phyloP scores from a whole-genome alignment of 2,329 filamentous ascomycete species.

The Hypoxylon sp. region DNA sequence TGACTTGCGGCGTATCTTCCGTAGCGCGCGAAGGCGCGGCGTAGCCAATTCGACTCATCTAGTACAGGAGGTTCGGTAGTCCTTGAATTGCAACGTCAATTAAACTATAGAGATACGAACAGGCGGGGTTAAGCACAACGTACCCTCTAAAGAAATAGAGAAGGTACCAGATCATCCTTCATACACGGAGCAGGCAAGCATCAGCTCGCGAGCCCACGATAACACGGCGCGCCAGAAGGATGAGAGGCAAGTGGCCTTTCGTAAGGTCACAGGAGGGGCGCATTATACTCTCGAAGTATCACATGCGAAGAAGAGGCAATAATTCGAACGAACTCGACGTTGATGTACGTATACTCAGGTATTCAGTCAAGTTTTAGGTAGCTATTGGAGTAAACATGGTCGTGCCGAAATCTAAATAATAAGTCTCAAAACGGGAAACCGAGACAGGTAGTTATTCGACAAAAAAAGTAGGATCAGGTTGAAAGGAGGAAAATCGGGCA shows the following conservation, averaged over 20 bases:
- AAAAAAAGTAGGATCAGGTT: constrained; percentile 23
- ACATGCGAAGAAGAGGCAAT: constrained; percentile 16
- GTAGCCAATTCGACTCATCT: constrained; percentile 74
- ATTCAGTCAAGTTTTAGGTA: constrained; percentile 28
- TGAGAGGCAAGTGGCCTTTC: constrained; percentile 41
- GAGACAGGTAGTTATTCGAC: constrained; percentile 12
- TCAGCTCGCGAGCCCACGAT: constrained; percentile 38
- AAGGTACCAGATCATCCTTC: constrained; percentile 81
- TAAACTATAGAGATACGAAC: constrained; percentile 18
- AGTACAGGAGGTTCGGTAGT: constrained; percentile 81
- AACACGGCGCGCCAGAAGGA: constrained; percentile 33
- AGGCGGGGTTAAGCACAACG: constrained; percentile 55
- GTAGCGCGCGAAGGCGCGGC: constrained; percentile 76
- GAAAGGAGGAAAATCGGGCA: constrained; percentile 35
- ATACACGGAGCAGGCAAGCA: constrained; percentile 36
- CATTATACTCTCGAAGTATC: constrained; percentile 40
- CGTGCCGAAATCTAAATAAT: constrained; percentile 23
- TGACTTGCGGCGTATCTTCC: constrained; percentile 79
- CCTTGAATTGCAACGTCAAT: constrained; percentile 61
- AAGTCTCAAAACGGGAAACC: constrained; percentile 12
- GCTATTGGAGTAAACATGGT: constrained; percentile 34
- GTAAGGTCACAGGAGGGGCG: constrained; percentile 34
- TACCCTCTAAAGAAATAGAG: constrained; percentile 84
- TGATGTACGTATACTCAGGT: constrained; percentile 10
- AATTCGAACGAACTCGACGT: constrained; percentile 15